phyloP scores from a whole-genome alignment of 345 rosid genomes.

The Dovyalis caffra region DNA sequence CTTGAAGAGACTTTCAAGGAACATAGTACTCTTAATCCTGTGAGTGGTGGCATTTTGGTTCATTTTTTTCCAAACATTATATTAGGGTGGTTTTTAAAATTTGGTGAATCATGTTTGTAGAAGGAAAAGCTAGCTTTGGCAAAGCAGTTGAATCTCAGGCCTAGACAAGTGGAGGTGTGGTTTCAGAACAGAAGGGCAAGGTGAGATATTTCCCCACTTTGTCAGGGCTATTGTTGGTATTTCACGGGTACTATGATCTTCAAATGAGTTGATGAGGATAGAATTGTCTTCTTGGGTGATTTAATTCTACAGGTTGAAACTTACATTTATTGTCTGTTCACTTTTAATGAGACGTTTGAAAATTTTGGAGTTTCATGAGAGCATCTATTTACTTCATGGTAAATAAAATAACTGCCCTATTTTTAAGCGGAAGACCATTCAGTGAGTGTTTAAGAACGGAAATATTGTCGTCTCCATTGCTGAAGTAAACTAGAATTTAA shows the following conservation, averaged over 20 bases:
- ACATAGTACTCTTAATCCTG: conserved; percentile 82
- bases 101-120: conserved; percentile 32
- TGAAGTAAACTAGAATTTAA: not conserved
- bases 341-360: too few relatives aligned
- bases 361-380: too few relatives aligned
- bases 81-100: not conserved
- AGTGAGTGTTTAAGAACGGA: not conserved
- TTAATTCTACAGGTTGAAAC: too few relatives aligned
- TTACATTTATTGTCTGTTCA: too few relatives aligned
- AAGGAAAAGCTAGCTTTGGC: conserved; percentile 77
- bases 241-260: not conserved
- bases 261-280: conserved; percentile 28
- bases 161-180: conserved; percentile 95
- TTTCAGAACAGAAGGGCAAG: conserved; percentile 92
- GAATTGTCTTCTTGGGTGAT: conserved; percentile 34
- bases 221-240: conserved; percentile 26
- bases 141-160: conserved; percentile 68
- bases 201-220: conserved; percentile 29
- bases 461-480: not conserved
- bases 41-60: conserved; percentile 59
- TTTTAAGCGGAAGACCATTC: too few relatives aligned
- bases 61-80: not conserved
- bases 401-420: too few relatives aligned
- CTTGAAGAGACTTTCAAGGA: conserved; percentile 90
- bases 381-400: too few relatives aligned